These are phyloP conservation scores for Pseudogymnoascus sp. DNA, from an alignment of 2,329 filamentous ascomycete genomes.

Conservation along the genomic window DNA sequence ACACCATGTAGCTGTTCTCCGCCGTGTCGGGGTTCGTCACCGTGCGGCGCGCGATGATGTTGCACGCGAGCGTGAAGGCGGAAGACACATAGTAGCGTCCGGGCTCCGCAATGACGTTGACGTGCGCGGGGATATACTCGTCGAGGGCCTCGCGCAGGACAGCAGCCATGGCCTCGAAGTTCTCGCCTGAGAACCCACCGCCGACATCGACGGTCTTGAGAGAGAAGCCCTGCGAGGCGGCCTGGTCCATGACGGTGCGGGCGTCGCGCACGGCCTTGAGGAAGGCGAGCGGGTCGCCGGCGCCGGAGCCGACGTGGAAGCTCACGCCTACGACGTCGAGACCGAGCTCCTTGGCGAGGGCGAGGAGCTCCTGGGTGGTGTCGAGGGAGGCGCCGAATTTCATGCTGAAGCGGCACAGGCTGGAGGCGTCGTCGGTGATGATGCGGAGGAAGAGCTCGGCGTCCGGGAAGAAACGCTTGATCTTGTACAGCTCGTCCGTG, in stretches of 20 bases:
- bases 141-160: conserved; percentile 75
- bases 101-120: conserved; percentile 90
- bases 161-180: conserved; percentile 81
- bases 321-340: conserved; percentile 93
- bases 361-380: conserved; percentile 66
- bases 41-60: conserved; percentile 90
- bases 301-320: conserved; percentile 96
- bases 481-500: conserved; percentile 94
- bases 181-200: conserved; percentile 84
- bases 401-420: conserved; percentile 87
- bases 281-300: conserved; percentile 87
- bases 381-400: conserved; percentile 95
- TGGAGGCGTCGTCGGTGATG: conserved; percentile 90
- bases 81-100: conserved; percentile 92
- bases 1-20: conserved; percentile 83
- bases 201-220: conserved; percentile 89
- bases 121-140: conserved; percentile 68
- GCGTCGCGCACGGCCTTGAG: conserved; percentile 86
- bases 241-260: conserved; percentile 81
- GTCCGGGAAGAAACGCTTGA: conserved; percentile 80
- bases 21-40: conserved; percentile 62
- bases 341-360: conserved; percentile 69
- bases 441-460: conserved; percentile 93
- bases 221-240: conserved; percentile 63
- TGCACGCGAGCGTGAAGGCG: conserved; percentile 90